A percentile compares a stretch with the other conserved stretches of the same genome.
phyloP scores from a whole-genome alignment of 2,329 filamentous ascomycete genomes.

The Aschersonia sp. region DNA sequence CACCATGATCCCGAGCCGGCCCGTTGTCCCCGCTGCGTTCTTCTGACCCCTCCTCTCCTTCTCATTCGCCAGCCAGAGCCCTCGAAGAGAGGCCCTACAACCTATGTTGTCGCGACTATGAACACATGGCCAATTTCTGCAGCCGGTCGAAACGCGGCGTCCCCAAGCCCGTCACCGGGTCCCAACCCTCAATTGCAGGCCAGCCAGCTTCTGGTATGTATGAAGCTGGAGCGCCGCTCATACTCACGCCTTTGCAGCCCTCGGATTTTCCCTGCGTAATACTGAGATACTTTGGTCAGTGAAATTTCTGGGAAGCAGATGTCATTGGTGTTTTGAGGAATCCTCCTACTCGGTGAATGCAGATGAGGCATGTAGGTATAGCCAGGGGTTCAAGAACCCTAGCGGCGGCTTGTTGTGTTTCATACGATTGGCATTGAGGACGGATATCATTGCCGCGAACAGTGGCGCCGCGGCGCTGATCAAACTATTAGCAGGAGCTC shows the following conservation, averaged over 20 bases:
- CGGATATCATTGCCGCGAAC: constrained; percentile 46
- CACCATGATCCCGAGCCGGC: too few species aligned
- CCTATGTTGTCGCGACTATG: not conserved
- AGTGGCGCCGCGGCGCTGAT: constrained; percentile 43
- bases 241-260: constrained; percentile 16
- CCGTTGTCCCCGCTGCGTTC: too few species aligned
- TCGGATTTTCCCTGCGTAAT: constrained; percentile 18
- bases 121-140: constrained; percentile 5
- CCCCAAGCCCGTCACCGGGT: constrained; percentile 26
- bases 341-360: constrained; percentile 21
- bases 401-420: constrained; percentile 34
- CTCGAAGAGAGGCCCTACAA: not conserved
- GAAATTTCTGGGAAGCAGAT: not conserved
- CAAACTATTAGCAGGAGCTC: not conserved
- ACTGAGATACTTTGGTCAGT: constrained; percentile 9
- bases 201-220: constrained; percentile 4
- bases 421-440: constrained; percentile 50
- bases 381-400: constrained; percentile 48
- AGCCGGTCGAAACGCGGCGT: constrained; percentile 28
- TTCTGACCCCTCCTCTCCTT: not conserved
- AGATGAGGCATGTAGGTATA: constrained; percentile 26
- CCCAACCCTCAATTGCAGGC: constrained; percentile 15
- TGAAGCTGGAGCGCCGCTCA: constrained; percentile 11
- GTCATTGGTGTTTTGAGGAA: not conserved
- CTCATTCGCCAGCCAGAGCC: not conserved